Conservation (phyloP, 2,329 filamentous ascomycete genomes). For the Beauveria medogensis region DNA sequence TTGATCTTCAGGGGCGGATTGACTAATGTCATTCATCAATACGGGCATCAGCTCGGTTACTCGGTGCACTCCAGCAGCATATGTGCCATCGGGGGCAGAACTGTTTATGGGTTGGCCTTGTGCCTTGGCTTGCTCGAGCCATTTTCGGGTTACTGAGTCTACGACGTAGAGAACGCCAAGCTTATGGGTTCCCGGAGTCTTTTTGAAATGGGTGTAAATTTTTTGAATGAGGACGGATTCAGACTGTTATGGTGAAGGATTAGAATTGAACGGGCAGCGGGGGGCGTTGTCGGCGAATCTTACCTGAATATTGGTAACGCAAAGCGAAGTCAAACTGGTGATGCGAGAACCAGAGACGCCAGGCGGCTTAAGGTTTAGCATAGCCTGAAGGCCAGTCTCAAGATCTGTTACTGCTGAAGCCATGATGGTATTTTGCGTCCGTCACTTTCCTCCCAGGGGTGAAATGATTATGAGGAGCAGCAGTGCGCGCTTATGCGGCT, state of each 20-base stretch:
- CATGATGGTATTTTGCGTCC: constrained; percentile 35
- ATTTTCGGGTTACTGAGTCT: constrained; percentile 98
- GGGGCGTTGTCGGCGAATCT: constrained; percentile 12
- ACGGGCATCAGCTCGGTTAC: constrained; percentile 90
- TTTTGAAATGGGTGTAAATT: constrained; percentile 95
- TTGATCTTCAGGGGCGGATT: constrained; percentile 82
- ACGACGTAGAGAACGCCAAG: constrained; percentile 98
- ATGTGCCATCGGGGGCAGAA: constrained; percentile 82
- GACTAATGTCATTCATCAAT: constrained; percentile 92
- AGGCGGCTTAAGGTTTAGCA: constrained; percentile 84
- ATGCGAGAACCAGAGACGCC: constrained; percentile 94
- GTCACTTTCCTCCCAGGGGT: not conserved
- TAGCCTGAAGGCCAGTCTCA: constrained; percentile 81
- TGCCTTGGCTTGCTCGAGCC: constrained; percentile 90
- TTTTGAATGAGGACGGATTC: constrained; percentile 94
- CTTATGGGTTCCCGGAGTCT: constrained; percentile 90
- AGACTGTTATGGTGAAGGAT: constrained; percentile 47
- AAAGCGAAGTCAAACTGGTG: constrained; percentile 75
- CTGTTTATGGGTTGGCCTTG: constrained; percentile 74
- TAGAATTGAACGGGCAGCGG: not conserved
- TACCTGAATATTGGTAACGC: constrained; percentile 87
- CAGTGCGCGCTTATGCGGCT: constrained; percentile 3
- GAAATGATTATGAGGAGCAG: not conserved
- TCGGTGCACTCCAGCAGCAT: constrained; percentile 89
- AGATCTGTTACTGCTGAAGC: constrained; percentile 83